Base-by-base conservation (phyloP, 257 asterid species). In the Petunia secreta region DNA sequence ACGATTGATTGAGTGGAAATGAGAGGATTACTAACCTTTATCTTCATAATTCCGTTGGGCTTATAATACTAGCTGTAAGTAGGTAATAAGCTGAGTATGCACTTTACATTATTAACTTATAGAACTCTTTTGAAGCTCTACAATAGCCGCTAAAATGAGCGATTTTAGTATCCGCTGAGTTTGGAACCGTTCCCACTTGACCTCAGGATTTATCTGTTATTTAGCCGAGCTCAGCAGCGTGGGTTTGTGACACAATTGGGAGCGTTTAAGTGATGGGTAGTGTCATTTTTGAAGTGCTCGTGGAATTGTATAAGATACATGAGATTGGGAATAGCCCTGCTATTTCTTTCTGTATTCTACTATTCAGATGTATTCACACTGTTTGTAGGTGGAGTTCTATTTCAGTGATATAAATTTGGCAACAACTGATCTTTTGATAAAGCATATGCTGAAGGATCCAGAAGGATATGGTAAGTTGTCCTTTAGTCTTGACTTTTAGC, bases 381-480 rank as follows among this genome's bases (percentile, higher is more conserved):
- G 69, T 57, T 14, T 83, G 85, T 90, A 94, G 98, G 97, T 94
- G 79, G 98, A 94, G 82, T 94, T 88, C 85, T 94, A 92, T 85
- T 94, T 94, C 90, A 94, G 98, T 85, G 98, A 94, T 79, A 84
- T 92, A 84, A 94, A 94, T 88, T 86, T 94, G 82, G 98, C 97
- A 40, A 92, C 97, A 36, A 94, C 97, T 75, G 97, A 90, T 87
- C 97, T 90, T 84, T 82, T 94, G 67, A 89, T 87, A 80, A 85
- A 86, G 87, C 80, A 86, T 82, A 94, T 94, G 97, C 63, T 80
- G 79, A 90, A 90, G 85, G 96, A 94, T 83, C 94, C 92, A 55
- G 95, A 91, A 81, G 98, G 97, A 85, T 91, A 89, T 86, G 97
- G 98, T 94, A 82, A 86, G 90, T 44, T 82, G 63, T 60, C 81